These are phyloP conservation scores for Dryadomyces quercivorus DNA, from an alignment of 2,329 filamentous ascomycete species.

Conservation along the genomic window DNA sequence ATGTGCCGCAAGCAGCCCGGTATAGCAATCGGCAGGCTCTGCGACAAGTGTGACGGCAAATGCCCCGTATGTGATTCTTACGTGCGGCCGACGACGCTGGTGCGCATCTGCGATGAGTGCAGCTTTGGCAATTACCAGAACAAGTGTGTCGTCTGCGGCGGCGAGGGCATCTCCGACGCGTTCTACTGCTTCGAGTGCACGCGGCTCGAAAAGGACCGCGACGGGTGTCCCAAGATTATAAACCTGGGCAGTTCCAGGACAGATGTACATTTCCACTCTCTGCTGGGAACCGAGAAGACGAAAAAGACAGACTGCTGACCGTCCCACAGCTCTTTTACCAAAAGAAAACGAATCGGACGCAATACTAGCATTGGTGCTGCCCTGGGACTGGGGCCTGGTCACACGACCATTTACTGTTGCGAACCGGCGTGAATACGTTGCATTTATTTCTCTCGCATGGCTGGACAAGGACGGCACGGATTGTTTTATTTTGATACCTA, in stretches of 20 bases:
- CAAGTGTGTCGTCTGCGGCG: constrained; percentile 97
- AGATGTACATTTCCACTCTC: constrained; percentile 50
- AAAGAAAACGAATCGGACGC: constrained; percentile 53
- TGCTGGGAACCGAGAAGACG: too few relatives aligned
- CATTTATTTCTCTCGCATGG: neutral
- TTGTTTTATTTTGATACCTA: constrained; percentile 7
- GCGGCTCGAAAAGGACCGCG: constrained; percentile 87
- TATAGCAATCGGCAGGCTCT: constrained; percentile 95
- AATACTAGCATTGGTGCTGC: constrained; percentile 37
- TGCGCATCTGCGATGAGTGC: constrained; percentile 98
- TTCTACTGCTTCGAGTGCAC: constrained; percentile 99
- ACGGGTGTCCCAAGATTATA: constrained; percentile 98
- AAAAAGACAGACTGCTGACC: neutral
- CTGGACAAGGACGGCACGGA: neutral
- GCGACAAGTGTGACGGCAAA: constrained; percentile 99
- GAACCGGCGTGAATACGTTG: neutral
- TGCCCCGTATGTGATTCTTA: constrained; percentile 98
- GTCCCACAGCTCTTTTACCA: constrained; percentile 45
- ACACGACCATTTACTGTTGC: constrained; percentile 5
- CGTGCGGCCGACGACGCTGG: constrained; percentile 92
- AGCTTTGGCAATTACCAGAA: constrained; percentile 99
- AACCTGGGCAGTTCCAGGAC: constrained; percentile 92
- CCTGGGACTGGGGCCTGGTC: constrained; percentile 24
- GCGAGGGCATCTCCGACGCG: constrained; percentile 88
- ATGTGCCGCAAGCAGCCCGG: constrained; percentile 99